Conservation (phyloP, 345 rosid genomes). For the Gossypium anomalum region DNA sequence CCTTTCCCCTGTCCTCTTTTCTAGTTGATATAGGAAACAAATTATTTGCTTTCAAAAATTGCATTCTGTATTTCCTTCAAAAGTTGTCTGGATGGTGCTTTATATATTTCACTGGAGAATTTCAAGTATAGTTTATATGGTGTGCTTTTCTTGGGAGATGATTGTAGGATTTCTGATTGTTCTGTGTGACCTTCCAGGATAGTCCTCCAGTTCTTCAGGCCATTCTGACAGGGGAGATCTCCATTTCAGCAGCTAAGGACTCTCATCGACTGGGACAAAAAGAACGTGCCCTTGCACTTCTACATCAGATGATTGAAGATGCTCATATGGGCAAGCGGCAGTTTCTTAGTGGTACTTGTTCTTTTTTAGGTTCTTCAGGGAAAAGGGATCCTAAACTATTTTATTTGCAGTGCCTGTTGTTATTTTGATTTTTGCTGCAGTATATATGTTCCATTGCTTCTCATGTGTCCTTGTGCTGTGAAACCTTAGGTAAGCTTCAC, state of each 20-base stretch:
- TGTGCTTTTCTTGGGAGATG: conserved; percentile 5
- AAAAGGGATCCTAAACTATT: conserved; percentile 8
- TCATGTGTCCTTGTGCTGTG: conserved; percentile 26
- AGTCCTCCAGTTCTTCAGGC: conserved; percentile 58
- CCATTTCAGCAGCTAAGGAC: conserved; percentile 53
- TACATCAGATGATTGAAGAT: conserved; percentile 96
- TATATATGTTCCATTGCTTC: conserved; percentile 11
- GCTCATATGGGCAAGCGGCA: conserved; percentile 96
- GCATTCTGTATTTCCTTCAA: neutral
- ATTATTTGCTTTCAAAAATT: neutral
- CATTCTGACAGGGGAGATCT: conserved; percentile 60
- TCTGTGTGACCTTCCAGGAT: conserved; percentile 43
- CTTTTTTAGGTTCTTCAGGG: conserved; percentile 14
- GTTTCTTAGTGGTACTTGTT: conserved; percentile 79
- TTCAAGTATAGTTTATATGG: conserved; percentile 1
- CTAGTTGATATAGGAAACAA: neutral
- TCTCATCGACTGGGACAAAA: conserved; percentile 73
- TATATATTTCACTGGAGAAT: neutral
- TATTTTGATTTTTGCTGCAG: conserved; percentile 3
- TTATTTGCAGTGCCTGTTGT: conserved; percentile 11
- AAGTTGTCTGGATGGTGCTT: neutral
- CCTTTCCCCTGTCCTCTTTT: neutral
- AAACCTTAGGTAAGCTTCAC: conserved; percentile 80
- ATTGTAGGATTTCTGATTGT: neutral
- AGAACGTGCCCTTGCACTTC: conserved; percentile 85